Percentiles rank a stretch among this genome's conserved stretches.
Evolutionary conservation across 1,284 basidiomycete species (phyloP).

Genomic region (Trametes pubescens): DNA sequence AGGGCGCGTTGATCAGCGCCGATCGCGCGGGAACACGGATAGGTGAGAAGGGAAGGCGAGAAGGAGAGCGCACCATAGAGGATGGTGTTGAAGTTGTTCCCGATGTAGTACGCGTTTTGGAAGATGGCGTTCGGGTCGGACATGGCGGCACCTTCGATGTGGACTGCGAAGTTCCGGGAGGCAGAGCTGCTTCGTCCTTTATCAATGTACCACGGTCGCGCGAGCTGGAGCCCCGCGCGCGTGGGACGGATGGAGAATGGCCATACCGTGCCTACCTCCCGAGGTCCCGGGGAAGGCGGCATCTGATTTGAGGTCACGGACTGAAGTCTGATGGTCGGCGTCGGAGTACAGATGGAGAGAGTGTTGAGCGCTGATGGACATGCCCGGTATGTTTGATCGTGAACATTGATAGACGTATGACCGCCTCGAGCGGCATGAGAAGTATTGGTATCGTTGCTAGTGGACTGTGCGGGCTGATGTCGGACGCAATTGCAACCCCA

Average conservation of each 20-base stretch:
- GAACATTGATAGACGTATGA: not conserved
- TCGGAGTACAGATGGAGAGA: not conserved
- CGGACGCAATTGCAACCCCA: not conserved
- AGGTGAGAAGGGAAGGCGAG: not conserved
- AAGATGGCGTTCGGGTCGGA: conserved; percentile 20
- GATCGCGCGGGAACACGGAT: not conserved
- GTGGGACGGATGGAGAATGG: not conserved
- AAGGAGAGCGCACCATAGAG: conserved; percentile 13
- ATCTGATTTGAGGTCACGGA: not conserved
- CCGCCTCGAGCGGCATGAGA: not conserved
- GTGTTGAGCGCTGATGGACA: not conserved
- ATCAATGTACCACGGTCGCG: not conserved
- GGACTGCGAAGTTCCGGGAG: not conserved
- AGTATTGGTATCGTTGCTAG: not conserved
- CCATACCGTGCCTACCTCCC: not conserved
- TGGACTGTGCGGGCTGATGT: no score
- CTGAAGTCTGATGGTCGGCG: not conserved
- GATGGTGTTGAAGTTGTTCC: conserved; percentile 21
- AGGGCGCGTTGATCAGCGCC: not conserved
- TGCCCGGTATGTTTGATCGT: not conserved
- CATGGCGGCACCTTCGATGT: not conserved
- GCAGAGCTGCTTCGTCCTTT: not conserved
- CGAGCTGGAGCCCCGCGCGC: not conserved
- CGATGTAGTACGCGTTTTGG: conserved; percentile 20
- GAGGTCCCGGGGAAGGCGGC: not conserved